phyloP scores from a whole-genome alignment of 495 filamentous ascomycete species.

The Aspergillus nidulans region DNA sequence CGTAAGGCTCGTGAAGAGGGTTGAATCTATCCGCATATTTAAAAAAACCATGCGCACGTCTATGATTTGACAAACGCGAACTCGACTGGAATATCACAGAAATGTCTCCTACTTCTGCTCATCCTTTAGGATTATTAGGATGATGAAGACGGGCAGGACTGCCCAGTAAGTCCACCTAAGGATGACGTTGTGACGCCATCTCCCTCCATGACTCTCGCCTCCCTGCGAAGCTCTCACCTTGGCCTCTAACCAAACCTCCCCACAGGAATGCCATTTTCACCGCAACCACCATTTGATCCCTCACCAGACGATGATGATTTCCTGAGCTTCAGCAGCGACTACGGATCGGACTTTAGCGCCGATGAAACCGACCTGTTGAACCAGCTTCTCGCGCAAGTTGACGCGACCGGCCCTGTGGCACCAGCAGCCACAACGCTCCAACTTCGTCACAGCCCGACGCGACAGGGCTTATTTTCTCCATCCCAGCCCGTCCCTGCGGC shows the following conservation, averaged over 20 bases:
- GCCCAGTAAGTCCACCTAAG: conserved; percentile 1
- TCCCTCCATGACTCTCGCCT: neutral
- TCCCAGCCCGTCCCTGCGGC: neutral
- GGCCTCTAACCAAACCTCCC: neutral
- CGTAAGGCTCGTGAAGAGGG: no score
- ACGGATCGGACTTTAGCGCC: conserved; percentile 66
- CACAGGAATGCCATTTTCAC: conserved; percentile 39
- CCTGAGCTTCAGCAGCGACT: conserved; percentile 47
- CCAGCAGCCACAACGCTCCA: neutral
- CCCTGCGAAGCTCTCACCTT: neutral
- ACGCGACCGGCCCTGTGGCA: conserved; percentile 20
- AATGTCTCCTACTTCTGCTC: neutral
- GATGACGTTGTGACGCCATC: neutral
- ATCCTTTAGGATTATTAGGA: neutral
- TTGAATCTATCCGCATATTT: no score
- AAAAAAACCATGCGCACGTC: no score
- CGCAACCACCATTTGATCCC: conserved; percentile 5
- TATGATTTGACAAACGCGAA: no score
- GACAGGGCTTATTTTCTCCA: neutral
- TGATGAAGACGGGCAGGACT: neutral
- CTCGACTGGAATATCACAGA: neutral
- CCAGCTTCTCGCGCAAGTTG: conserved; percentile 39
- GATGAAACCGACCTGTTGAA: conserved; percentile 56
- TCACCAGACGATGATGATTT: conserved; percentile 15
- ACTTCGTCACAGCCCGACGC: conserved; percentile 9